phyloP scores from a whole-genome alignment of 768 basidiomycete species.

The Cystobasidium ongulense region DNA sequence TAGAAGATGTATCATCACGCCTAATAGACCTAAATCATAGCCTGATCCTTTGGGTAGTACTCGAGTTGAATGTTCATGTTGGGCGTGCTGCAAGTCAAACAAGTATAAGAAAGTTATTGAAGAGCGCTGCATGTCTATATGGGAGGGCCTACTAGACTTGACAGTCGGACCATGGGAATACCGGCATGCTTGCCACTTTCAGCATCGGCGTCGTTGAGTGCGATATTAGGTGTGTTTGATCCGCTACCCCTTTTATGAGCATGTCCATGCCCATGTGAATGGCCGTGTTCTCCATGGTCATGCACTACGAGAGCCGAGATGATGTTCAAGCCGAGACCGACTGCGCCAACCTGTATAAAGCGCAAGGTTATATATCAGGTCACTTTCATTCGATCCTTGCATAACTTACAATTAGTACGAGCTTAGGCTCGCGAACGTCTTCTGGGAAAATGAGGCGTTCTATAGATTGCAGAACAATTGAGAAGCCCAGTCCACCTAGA shows the following conservation, averaged over 20 bases:
- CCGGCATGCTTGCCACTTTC: neutral
- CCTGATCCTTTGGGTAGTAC: neutral
- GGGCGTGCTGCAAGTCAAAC: neutral
- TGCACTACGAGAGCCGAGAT: conserved; percentile 11
- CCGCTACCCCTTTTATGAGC: neutral
- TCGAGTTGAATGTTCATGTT: conserved; percentile 7
- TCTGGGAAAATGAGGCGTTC: conserved; percentile 14
- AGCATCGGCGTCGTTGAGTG: neutral
- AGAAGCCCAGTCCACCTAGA: conserved; percentile 5
- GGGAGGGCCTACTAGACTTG: neutral
- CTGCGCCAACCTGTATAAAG: conserved; percentile 7
- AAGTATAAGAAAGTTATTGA: neutral
- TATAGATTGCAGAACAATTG: conserved; percentile 7
- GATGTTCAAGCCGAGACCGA: conserved; percentile 25
- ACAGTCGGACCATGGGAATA: neutral
- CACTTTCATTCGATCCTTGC: neutral
- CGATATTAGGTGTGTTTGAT: neutral
- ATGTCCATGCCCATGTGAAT: conserved; percentile 5
- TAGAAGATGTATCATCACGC: conserved; percentile 23
- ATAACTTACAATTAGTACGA: conserved; percentile 14
- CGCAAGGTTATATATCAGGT: neutral
- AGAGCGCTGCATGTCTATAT: neutral
- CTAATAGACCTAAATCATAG: conserved; percentile 13
- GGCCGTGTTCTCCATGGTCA: conserved; percentile 11
- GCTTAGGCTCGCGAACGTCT: neutral